Evolutionary conservation across 148 eudicot genomes (phyloP).

Genomic region (Fagopyrum homotropicum): DNA sequence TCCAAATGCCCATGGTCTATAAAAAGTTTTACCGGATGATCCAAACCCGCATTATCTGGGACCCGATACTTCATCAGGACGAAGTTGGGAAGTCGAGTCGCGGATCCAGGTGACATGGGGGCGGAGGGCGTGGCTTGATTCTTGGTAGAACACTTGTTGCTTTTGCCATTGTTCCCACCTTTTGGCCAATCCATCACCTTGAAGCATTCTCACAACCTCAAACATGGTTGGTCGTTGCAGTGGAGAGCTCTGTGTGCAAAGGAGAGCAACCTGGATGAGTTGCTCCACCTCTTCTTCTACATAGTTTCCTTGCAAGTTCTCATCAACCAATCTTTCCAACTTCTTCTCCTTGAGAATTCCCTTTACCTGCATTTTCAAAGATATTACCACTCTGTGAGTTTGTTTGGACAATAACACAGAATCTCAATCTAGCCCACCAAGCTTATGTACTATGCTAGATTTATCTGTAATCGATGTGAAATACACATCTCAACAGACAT

Average conservation of each 20-base stretch:
- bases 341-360: constrained; percentile 44
- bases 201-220: constrained; percentile 50
- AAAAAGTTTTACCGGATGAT: neutral
- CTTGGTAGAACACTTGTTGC: constrained; percentile 39
- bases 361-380: constrained; percentile 31
- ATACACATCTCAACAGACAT: too few relatives aligned
- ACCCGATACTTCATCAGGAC: constrained; percentile 45
- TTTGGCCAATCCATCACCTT: constrained; percentile 54
- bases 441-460: too few relatives aligned
- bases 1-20: too few relatives aligned
- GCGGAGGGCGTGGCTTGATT: constrained; percentile 22
- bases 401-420: too few relatives aligned
- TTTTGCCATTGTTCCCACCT: constrained; percentile 61
- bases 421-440: too few relatives aligned
- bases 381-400: neutral
- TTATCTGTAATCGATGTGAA: too few relatives aligned
- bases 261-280: constrained; percentile 46
- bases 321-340: constrained; percentile 42
- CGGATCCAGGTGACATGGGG: constrained; percentile 29
- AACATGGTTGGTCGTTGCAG: constrained; percentile 51
- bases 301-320: constrained; percentile 36
- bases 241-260: constrained; percentile 46
- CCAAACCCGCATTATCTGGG: constrained; percentile 31
- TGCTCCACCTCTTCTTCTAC: constrained; percentile 42
- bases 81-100: constrained; percentile 39